A percentile compares a stretch with the other conserved stretches of the same genome.
phyloP scores from a whole-genome alignment of 176 grass and related monocot species.

The Leersia perrieri region DNA sequence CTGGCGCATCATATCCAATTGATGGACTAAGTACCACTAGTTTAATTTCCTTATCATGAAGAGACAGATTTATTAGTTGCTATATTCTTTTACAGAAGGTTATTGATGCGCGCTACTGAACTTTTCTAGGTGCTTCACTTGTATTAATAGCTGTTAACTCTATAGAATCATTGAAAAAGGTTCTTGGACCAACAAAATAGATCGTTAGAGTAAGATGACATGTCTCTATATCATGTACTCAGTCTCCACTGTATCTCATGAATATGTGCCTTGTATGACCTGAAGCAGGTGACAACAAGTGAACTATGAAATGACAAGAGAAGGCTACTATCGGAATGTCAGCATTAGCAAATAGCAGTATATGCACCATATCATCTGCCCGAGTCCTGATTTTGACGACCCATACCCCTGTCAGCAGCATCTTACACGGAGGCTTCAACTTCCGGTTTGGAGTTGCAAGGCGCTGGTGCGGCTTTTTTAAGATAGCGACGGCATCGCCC shows the following conservation, averaged over 20 bases:
- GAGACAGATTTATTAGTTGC: neutral
- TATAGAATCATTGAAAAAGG: neutral
- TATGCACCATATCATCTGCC: conserved; percentile 13
- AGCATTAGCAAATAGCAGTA: conserved; percentile 27
- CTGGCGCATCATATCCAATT: neutral
- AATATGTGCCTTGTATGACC: conserved; percentile 15
- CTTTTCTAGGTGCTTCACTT: neutral
- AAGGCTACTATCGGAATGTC: conserved; percentile 18
- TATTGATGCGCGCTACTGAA: neutral
- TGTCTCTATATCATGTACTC: neutral
- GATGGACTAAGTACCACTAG: neutral
- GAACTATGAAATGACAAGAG: conserved; percentile 11
- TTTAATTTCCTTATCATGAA: conserved; percentile 5
- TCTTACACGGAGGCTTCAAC: neutral
- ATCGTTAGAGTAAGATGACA: neutral
- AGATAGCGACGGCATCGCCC: conserved; percentile 46
- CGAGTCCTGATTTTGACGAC: conserved; percentile 23
- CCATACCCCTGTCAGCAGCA: conserved; percentile 9
- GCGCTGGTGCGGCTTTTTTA: conserved; percentile 44
- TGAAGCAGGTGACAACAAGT: conserved; percentile 47
- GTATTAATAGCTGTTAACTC: neutral
- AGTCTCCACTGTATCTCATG: neutral
- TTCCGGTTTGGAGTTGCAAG: conserved; percentile 16
- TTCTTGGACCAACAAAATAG: neutral
- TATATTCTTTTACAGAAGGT: neutral